A percentile compares a stretch with the other conserved stretches of the same genome.
Conservation (phyloP, 108 stramenopile species). For the Skeletonema menzelii region DNA sequence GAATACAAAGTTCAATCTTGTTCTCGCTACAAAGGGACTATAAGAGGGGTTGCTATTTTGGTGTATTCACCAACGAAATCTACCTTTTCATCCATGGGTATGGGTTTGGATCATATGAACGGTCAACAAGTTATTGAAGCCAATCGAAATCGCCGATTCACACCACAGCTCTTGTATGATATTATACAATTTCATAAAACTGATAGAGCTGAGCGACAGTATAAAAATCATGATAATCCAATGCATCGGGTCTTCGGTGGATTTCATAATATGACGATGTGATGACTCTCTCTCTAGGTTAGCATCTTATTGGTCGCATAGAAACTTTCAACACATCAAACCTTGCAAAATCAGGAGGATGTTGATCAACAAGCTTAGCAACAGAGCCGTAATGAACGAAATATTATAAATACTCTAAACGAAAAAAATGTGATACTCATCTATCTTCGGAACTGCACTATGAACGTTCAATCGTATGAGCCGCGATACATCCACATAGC, state of each 20-base stretch:
- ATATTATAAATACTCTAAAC: too few species aligned
- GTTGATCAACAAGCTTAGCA: too few species aligned
- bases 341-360: too few species aligned
- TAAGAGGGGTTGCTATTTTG: background rate
- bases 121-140: background rate
- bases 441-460: too few species aligned
- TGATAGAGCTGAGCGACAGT: background rate
- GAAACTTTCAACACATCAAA: too few species aligned
- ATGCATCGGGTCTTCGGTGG: background rate
- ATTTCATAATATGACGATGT: background rate
- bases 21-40: background rate
- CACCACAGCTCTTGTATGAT: background rate
- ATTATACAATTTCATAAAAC: background rate
- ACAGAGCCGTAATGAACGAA: too few species aligned
- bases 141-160: background rate
- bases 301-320: too few species aligned
- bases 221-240: background rate
- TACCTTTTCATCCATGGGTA: background rate
- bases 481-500: too few species aligned
- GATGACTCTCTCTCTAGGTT: background rate
- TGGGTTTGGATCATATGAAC: background rate
- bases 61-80: background rate
- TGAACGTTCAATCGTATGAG: too few species aligned
- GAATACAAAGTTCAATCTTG: background rate
- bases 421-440: too few species aligned